These are phyloP conservation scores for Salvia miltiorrhiza DNA, from an alignment of 257 asterid species.

Conservation along the genomic window DNA sequence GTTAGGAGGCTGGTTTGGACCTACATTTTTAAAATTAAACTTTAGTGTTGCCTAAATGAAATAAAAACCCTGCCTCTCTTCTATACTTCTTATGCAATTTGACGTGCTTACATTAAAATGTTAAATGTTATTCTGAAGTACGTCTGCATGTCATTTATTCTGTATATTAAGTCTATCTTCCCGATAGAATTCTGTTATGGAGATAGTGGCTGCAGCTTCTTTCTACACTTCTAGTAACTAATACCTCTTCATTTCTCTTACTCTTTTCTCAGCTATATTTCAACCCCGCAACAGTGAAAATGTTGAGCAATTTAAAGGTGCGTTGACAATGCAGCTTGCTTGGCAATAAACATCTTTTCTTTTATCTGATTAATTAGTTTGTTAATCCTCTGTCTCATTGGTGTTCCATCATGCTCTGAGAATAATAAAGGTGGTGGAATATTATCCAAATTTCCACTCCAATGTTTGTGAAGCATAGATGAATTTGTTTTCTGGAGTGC, in stretches of 20 bases:
- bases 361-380: conserved; percentile 4
- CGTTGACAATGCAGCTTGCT: conserved; percentile 17
- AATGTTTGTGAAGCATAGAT: conserved; percentile 3
- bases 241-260: conserved; percentile 4
- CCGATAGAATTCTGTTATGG: background rate
- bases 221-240: background rate
- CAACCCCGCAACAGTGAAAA: conserved; percentile 94
- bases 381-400: background rate
- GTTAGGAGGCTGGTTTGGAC: background rate
- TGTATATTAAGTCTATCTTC: background rate
- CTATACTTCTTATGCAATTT: background rate
- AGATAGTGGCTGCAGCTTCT: conserved; percentile 1
- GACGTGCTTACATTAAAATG: background rate
- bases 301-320: conserved; percentile 99
- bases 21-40: background rate
- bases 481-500: conserved; percentile 4
- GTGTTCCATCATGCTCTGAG: conserved; percentile 9
- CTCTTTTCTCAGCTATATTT: conserved; percentile 69
- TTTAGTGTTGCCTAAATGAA: background rate
- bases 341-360: conserved; percentile 12
- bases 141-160: background rate
- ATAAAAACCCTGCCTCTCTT: background rate
- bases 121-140: background rate
- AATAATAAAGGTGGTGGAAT: background rate
- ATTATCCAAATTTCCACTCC: conserved; percentile 15